Evolutionary conservation across 352 stramenopile species (phyloP).

Genomic region (Phytopythium chamaehyphon): DNA sequence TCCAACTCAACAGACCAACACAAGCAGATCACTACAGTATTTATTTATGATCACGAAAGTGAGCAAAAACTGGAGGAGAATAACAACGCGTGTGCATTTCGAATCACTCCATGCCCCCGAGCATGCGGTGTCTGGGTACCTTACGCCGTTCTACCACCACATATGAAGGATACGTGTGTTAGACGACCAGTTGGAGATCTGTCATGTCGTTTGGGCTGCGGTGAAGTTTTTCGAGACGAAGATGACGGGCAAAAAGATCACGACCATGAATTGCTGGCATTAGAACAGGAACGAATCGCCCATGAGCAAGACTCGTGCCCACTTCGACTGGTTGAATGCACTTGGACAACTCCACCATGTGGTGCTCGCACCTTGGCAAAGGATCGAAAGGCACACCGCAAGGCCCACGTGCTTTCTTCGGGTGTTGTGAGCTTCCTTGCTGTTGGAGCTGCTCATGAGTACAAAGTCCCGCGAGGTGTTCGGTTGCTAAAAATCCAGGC

Average conservation of each 20-base stretch:
- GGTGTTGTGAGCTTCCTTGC: constrained; percentile 62
- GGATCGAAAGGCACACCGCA: constrained; percentile 59
- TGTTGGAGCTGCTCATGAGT: constrained; percentile 48
- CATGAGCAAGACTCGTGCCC: constrained; percentile 72
- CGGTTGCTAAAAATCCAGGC: constrained; percentile 66
- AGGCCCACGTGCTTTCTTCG: constrained; percentile 50
- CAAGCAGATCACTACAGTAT: neutral
- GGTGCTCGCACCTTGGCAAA: constrained; percentile 39
- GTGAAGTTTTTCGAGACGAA: constrained; percentile 27
- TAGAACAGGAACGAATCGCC: constrained; percentile 61
- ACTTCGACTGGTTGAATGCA: constrained; percentile 64
- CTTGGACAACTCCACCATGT: constrained; percentile 53
- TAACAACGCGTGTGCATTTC: constrained; percentile 15
- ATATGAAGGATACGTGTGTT: constrained; percentile 60
- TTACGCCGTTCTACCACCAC: constrained; percentile 34
- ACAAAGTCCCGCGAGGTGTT: constrained; percentile 58
- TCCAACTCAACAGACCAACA: neutral
- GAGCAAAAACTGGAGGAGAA: constrained; percentile 29
- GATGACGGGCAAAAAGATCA: constrained; percentile 21
- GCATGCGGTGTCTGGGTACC: constrained; percentile 69
- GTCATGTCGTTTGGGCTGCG: constrained; percentile 54
- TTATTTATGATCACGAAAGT: constrained; percentile 57
- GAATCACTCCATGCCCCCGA: constrained; percentile 54
- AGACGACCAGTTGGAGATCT: constrained; percentile 56
- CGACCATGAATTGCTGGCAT: constrained; percentile 47